Evolutionary conservation across 2,329 filamentous ascomycete genomes (phyloP), one percentile per base, ranked within the genome.

Genomic region (Exserohilum rostratum): DNA sequence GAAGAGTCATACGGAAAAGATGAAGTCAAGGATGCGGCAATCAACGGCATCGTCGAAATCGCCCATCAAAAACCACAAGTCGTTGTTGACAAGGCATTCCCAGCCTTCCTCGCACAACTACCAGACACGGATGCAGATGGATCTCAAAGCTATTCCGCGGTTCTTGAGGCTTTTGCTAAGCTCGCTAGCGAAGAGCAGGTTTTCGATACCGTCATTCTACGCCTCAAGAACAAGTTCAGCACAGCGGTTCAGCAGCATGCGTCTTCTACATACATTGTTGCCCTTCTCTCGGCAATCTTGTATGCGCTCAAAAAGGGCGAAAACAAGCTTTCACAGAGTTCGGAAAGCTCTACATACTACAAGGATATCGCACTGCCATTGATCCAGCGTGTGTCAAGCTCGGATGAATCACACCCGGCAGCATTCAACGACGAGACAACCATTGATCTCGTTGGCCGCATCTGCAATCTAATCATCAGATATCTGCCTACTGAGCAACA

Each of bases 81-180:
- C 10, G 84, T 89, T 25, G 83, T 87, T 64, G 82, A 87, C 42
- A 85, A 86, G 52, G 85, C 86, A 0, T 85, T 89, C 63, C 87
- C 87, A 22, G 83, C 84, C 5, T 87, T 89, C 66, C 81, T 89
- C 71, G 85, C 86, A 3, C 82, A 83, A 34, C 73, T 90, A 3
- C 87, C 87, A 1, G 86, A 87, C 55, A 76, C 75, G 2, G 82
- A 83, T 52, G 72, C 76, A n/a, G 78, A 80, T 15, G 74, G 75
- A 3, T 72, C 77, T 9, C 66, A 65, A 6, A 69, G 72, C 5
- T 87, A 87, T 63, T 65, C 82, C n/a, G 74, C 80, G 5, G 83
- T 85, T 0, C 74, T 90, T 20, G 86, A 88, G 64, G 85, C 80
- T 0, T 82, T 90, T 54, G 86, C 87, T 2, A 85, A 87, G 62